Percentiles rank a stretch among this genome's conserved stretches.
phyloP scores from a whole-genome alignment of 495 filamentous ascomycete genomes.

The Penicillium herquei region DNA sequence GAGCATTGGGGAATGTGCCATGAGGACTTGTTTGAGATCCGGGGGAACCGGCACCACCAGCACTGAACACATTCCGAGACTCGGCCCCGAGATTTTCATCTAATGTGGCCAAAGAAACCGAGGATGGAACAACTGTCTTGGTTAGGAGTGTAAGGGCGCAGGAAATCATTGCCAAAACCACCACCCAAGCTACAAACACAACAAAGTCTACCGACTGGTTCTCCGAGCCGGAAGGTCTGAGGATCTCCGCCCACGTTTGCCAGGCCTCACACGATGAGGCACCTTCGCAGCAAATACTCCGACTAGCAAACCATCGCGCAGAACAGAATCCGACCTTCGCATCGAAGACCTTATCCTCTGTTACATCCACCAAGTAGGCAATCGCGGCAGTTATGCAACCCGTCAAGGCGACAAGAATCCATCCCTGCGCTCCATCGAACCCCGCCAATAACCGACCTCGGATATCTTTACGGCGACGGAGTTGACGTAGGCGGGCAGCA shows the following conservation, averaged over 20 bases:
- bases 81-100: constrained; percentile 73
- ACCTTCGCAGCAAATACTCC: constrained; percentile 74
- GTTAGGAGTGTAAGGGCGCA: constrained; percentile 82
- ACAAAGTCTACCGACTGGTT: constrained; percentile 68
- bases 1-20: constrained; percentile 26
- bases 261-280: constrained; percentile 64
- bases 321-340: constrained; percentile 87
- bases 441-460: constrained; percentile 72
- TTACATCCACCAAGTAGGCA: constrained; percentile 86
- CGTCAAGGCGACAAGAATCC: constrained; percentile 89
- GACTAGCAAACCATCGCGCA: constrained; percentile 66
- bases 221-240: constrained; percentile 53
- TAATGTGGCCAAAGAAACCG: constrained; percentile 78
- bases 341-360: constrained; percentile 82
- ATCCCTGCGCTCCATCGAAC: constrained; percentile 90
- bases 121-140: constrained; percentile 87
- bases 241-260: constrained; percentile 71
- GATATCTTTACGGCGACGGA: constrained; percentile 79
- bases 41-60: constrained; percentile 37
- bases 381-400: constrained; percentile 82
- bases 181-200: constrained; percentile 67
- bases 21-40: constrained; percentile 31
- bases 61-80: constrained; percentile 16
- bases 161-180: constrained; percentile 69
- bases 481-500: constrained; percentile 78